Evolutionary conservation across 371 early-diverging fungal species (phyloP), one percentile per base, ranked within the genome.

Genomic region (Mucor plumbeus): DNA sequence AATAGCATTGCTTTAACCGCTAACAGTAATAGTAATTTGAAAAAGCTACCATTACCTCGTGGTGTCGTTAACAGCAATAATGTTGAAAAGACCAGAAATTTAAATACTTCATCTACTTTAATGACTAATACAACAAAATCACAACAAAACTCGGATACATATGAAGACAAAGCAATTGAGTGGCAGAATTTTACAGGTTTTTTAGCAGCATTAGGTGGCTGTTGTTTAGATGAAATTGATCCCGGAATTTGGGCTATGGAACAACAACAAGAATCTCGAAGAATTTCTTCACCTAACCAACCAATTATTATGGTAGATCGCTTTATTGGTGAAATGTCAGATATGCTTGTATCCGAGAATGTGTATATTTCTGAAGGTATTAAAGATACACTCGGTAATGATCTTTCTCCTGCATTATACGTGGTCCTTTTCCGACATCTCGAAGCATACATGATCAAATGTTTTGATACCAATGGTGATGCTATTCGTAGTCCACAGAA

Each of bases 291-390:
- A 2, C 56, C 75, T 56, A 91, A 90, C 15, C 76, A 77, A 40
- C 72, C 80, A 5, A 43, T 69, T 3, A 43, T 64, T 13, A 84
- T 90, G 74, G 89, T 93, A 3, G 94, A 94, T 68, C 81, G 85
- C 35, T 97, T 93, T 69, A 84, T 95, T 59, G 76, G 80, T 33
- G 94, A 96, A 57, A 87, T 96, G 79, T 86, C 93, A 5, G 91
- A 92, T 53, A 83, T 96, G 63, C 78, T 95, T 57, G 88, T 91
- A 0, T 91, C 87, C 5, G 95, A 96, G 39, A 92, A 93, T 67
- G 89, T 91, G n/a, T 84, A 91, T 71, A 87, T 95, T 31, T 90
- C 95, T 8, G 97, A 96, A 79, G 88, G 86, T 17, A 92, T 92
- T 48, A 93, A 93, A 65, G 95, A 96, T 62, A 89, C 91, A 0